Evolutionary conservation across 2,329 filamentous ascomycete genomes (phyloP).

Genomic region (Madurella fahalii): DNA sequence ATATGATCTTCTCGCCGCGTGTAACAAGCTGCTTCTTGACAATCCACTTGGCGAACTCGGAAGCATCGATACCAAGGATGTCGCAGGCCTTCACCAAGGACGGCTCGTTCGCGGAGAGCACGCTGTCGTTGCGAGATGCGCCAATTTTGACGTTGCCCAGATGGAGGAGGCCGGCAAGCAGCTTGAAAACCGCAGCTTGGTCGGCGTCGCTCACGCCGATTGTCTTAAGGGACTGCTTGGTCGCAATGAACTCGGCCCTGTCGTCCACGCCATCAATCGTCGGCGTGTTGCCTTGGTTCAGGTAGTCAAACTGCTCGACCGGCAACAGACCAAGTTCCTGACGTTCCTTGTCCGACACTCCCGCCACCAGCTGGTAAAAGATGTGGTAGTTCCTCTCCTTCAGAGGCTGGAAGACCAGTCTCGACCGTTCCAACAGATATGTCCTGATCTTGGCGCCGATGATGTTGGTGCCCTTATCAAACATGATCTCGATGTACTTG

Average conservation of each 20-base stretch:
- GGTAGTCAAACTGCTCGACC: constrained; percentile 88
- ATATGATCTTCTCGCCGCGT: constrained; percentile 94
- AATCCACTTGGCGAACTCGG: constrained; percentile 93
- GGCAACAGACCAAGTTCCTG: constrained; percentile 74
- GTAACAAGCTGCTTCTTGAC: constrained; percentile 98
- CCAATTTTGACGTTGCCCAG: constrained; percentile 96
- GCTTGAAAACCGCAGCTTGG: constrained; percentile 81
- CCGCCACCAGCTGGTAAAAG: constrained; percentile 94
- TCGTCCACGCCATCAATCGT: constrained; percentile 93
- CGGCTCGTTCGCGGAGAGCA: constrained; percentile 74
- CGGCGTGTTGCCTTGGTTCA: constrained; percentile 91
- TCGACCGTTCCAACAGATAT: constrained; percentile 90
- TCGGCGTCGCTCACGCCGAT: constrained; percentile 75
- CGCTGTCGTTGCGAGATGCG: constrained; percentile 82
- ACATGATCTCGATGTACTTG: constrained; percentile 99
- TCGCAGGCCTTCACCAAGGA: constrained; percentile 75
- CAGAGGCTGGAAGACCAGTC: constrained; percentile 92
- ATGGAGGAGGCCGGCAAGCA: constrained; percentile 87
- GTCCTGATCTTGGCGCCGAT: constrained; percentile 97
- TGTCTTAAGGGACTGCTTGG: constrained; percentile 77
- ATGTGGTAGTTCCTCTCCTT: constrained; percentile 99
- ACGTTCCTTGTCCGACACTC: constrained; percentile 78
- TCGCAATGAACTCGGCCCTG: constrained; percentile 87
- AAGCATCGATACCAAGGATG: constrained; percentile 80
- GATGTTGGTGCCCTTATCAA: constrained; percentile 90